Evolutionary conservation across 768 basidiomycete genomes (phyloP), one percentile per base, ranked within the genome.

Genomic region (Scleroderma citrinum): DNA sequence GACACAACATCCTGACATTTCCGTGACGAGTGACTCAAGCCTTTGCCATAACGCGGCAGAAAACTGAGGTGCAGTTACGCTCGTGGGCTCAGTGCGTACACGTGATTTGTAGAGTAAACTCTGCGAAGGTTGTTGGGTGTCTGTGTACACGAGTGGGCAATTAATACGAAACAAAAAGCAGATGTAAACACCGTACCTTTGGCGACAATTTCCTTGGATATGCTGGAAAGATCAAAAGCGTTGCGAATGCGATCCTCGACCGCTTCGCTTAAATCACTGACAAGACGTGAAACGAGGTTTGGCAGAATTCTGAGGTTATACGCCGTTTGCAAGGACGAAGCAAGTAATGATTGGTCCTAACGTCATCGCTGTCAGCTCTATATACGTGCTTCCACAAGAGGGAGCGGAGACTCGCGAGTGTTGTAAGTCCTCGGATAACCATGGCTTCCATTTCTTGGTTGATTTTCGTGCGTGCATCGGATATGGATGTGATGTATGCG

Each of bases 271-370:
- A 97, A 70, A 63, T 95, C 91, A 5, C 70, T 68, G 16, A 96
- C 71, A 2, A 98, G 77, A 45, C 80, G 79, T 49, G 85, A 81
- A 4, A 97, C 88, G 6, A 97, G 77, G 21, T 81, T 77, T 0
- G 95, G 89, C 11, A 99, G 74, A 14, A 89, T 78, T 24, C 86
- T 77, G 13, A 99, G 78, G 62, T 97, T 99, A 67, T 92, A 88
- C 4, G 95, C 93, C 1, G 92, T 97, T 73, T 98, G 96, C 12
- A 99, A 75, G 0, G 95, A 92, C 1, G 92, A 93, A 0, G 94
- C 92, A 1, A 99, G 76, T 16, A 95, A 69, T 2, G 92, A 82
- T 69, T 91, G 92, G 59, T 98, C 88, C 93, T 96, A 34, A 48
- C 16, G 17, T 17, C 12, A 12, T 55, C 42, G 40, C 24, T 23